phyloP scores from a whole-genome alignment of 352 stramenopile species.

The Phytophthora pseudosyringae region DNA sequence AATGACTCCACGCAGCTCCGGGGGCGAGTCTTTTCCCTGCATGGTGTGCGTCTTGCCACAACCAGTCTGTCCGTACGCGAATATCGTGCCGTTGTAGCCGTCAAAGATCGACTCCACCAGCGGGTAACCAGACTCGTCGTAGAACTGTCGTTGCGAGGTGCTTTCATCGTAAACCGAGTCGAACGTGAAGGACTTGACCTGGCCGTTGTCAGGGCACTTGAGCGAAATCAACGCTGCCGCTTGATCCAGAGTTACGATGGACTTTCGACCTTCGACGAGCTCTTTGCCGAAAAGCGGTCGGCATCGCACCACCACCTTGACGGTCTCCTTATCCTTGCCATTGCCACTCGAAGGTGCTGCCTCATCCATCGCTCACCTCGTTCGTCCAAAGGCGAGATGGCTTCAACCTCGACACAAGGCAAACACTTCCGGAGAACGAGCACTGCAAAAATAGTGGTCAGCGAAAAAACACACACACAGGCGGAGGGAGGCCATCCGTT shows the following conservation, averaged over 20 bases:
- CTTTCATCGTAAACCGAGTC: conserved; percentile 91
- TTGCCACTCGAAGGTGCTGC: conserved; percentile 10
- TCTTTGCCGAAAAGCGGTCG: conserved; percentile 89
- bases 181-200: conserved; percentile 91
- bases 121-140: conserved; percentile 86
- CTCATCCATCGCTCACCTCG: conserved; percentile 28
- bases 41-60: conserved; percentile 90
- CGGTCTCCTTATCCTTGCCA: conserved; percentile 79
- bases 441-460: conserved; percentile 31
- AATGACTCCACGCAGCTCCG: conserved; percentile 83
- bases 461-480: not conserved
- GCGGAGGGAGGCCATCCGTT: not conserved
- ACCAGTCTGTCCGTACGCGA: conserved; percentile 90
- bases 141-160: conserved; percentile 86
- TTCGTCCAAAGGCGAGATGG: no score
- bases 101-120: conserved; percentile 92
- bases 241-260: conserved; percentile 82
- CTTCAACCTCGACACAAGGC: not conserved
- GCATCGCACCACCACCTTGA: conserved; percentile 91
- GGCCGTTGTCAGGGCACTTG: conserved; percentile 73
- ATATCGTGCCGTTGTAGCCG: conserved; percentile 93
- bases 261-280: conserved; percentile 77
- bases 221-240: conserved; percentile 76
- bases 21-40: conserved; percentile 78
- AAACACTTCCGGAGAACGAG: not conserved